These are phyloP conservation scores for Alternaria conjuncta DNA, from an alignment of 2,329 filamentous ascomycete species.

Conservation along the genomic window DNA sequence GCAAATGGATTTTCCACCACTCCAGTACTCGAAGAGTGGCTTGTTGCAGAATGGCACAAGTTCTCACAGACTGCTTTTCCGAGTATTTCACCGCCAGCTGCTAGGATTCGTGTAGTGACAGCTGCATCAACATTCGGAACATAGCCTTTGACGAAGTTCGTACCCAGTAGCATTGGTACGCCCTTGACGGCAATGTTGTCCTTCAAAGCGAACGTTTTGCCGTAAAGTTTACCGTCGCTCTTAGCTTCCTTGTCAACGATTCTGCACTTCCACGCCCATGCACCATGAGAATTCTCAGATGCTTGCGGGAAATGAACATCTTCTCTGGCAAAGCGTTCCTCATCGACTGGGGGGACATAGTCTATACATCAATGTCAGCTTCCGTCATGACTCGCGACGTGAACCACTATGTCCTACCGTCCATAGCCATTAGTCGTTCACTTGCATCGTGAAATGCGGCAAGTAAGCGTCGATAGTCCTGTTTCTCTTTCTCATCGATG, in stretches of 20 bases:
- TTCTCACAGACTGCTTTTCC: slow-evolving; percentile 46
- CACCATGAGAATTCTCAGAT: slow-evolving; percentile 48
- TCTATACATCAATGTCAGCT: slow-evolving; percentile 21
- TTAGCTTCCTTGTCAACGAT: slow-evolving; percentile 39
- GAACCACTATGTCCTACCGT: slow-evolving; percentile 34
- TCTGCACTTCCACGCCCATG: slow-evolving; percentile 54
- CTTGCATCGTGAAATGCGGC: slow-evolving; percentile 51
- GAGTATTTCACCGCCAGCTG: slow-evolving; percentile 33
- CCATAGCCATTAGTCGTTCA: slow-evolving; percentile 47
- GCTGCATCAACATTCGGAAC: slow-evolving; percentile 33
- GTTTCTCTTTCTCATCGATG: slow-evolving; percentile 45
- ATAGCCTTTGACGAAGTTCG: slow-evolving; percentile 23
- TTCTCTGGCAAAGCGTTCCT: slow-evolving; percentile 45
- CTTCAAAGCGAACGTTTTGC: slow-evolving; percentile 43
- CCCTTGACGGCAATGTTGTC: slow-evolving; percentile 43
- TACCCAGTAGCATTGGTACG: slow-evolving; percentile 43
- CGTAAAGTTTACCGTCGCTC: slow-evolving; percentile 41
- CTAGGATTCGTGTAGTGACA: slow-evolving; percentile 37
- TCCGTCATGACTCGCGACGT: background rate
- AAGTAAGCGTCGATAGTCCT: slow-evolving; percentile 48
- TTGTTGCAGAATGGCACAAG: slow-evolving; percentile 40
- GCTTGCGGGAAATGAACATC: slow-evolving; percentile 34
- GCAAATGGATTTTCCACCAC: slow-evolving; percentile 55
- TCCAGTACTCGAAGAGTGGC: slow-evolving; percentile 48
- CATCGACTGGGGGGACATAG: slow-evolving; percentile 41